Evolutionary conservation across 2,329 filamentous ascomycete species (phyloP).

Genomic region (Parastagonospora nodorum): DNA sequence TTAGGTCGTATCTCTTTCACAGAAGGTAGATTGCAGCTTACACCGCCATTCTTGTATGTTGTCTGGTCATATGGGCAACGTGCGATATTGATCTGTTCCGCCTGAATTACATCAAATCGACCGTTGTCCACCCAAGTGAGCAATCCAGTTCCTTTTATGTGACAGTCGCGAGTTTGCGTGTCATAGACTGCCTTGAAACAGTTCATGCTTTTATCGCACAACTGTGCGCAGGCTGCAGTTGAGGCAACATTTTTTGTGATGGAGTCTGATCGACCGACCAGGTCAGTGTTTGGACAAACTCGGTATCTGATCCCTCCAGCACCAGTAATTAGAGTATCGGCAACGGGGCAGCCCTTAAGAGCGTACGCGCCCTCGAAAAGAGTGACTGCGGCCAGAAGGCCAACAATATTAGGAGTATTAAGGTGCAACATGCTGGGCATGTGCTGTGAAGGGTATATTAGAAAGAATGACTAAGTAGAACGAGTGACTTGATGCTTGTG

Average conservation of each 20-base stretch:
- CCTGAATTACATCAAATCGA: slow-evolving; percentile 27
- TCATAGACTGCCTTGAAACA: slow-evolving; percentile 37
- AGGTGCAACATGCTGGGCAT: slow-evolving; percentile 18
- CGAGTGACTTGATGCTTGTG: too few relatives aligned
- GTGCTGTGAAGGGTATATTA: not conserved
- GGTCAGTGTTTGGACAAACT: slow-evolving; percentile 26
- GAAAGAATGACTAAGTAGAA: too few relatives aligned
- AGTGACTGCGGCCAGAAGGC: slow-evolving; percentile 17
- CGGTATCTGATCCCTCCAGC: slow-evolving; percentile 24
- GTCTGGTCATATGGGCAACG: slow-evolving; percentile 27
- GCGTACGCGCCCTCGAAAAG: slow-evolving; percentile 19
- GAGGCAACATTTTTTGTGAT: slow-evolving; percentile 21
- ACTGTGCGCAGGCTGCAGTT: slow-evolving; percentile 23
- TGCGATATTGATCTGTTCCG: slow-evolving; percentile 30
- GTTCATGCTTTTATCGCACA: slow-evolving; percentile 22
- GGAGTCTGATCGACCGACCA: slow-evolving; percentile 15
- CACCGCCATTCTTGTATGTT: slow-evolving; percentile 20
- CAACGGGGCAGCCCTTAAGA: slow-evolving; percentile 26
- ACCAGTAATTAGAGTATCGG: slow-evolving; percentile 25
- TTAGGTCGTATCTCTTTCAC: not conserved
- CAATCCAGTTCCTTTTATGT: slow-evolving; percentile 24
- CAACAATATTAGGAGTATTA: slow-evolving; percentile 13
- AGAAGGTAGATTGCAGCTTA: slow-evolving; percentile 9
- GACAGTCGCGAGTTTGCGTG: slow-evolving; percentile 21
- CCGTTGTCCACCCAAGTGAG: slow-evolving; percentile 25